Evolutionary conservation across 2,329 filamentous ascomycete species (phyloP), one percentile per base, ranked within the genome.

Genomic region (Chaetomiaceae sp.): DNA sequence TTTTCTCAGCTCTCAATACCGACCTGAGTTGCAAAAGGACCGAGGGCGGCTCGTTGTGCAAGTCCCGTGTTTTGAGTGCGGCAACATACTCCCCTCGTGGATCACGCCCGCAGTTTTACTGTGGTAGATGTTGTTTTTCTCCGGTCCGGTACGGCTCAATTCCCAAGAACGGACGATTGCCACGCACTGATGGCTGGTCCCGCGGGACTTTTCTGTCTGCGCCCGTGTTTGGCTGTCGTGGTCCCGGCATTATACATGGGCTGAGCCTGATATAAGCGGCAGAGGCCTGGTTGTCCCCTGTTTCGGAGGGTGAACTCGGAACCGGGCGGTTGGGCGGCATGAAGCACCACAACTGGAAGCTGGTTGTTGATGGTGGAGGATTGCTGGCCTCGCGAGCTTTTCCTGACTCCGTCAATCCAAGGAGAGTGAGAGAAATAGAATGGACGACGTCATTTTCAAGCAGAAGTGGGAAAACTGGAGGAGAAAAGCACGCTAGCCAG

Each of bases 211-310:
- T 17, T 38, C 23, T 46, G 17, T 44, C 25, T 34, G n/a, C n/a
- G 23, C 40, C 44, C 33, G 23, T 39, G 27, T 44, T 51, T 55
- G 51, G 42, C 14, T 48, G 22, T 52, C 8, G 22, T 47, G 45
- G 37, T 40, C 37, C 50, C 50, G 44, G 42, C 56, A 40, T 58
- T 62, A 61, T 61, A 55, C 53, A 47, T 59, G 25, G 54, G 53
- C 53, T 55, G 47, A 39, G 47, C 54, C 36, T 51, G 52, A 56
- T 61, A 52, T 60, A 57, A 51, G 44, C 27, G 27, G 9, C 8
- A 31, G 27, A 31, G 27, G 29, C 47, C 4, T 23, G 34, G 36
- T 34, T 31, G 27, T 37, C 20, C 20, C 38, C 15, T 53, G 34
- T 27, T 49, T 40, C 27, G 22, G 19, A 46, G 23, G 45, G 38